Evolutionary conservation across 495 filamentous ascomycete species (phyloP).

Genomic region (Staphylotrichum longicolle): DNA sequence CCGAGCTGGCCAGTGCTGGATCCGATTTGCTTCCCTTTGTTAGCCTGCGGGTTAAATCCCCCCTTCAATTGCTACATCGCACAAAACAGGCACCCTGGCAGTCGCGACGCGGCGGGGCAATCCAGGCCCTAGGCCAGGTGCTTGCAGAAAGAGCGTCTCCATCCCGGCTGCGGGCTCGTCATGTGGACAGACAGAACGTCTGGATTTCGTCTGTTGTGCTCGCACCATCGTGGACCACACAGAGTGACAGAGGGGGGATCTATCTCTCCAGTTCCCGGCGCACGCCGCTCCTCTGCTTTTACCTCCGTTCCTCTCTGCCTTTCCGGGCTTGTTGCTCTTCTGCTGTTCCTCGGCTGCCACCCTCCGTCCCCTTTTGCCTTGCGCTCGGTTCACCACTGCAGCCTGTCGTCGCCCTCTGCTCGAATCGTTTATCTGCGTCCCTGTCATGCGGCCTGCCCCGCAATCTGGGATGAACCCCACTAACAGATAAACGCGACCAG

Average conservation of each 20-base stretch:
- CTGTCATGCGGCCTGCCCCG: constrained; percentile 29
- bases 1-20: constrained; percentile 12
- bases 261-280: too few relatives aligned
- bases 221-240: constrained; percentile 6
- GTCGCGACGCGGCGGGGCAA: constrained; percentile 19
- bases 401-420: not conserved
- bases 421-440: constrained; percentile 26
- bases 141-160: constrained; percentile 21
- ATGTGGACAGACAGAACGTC: constrained; percentile 20
- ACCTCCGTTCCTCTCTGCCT: not conserved
- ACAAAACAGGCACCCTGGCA: constrained; percentile 21
- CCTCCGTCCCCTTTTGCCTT: constrained; percentile 12
- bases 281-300: not conserved
- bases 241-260: not conserved
- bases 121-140: constrained; percentile 15
- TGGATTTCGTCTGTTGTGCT: constrained; percentile 1
- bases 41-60: not conserved
- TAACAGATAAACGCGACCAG: constrained; percentile 37
- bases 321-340: not conserved
- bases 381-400: not conserved
- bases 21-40: constrained; percentile 16
- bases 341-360: constrained; percentile 15
- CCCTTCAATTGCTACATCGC: constrained; percentile 19
- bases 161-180: constrained; percentile 22
- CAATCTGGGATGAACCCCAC: constrained; percentile 34